Conservation (phyloP, 352 stramenopile genomes). For the Globisporangium okanoganense region DNA sequence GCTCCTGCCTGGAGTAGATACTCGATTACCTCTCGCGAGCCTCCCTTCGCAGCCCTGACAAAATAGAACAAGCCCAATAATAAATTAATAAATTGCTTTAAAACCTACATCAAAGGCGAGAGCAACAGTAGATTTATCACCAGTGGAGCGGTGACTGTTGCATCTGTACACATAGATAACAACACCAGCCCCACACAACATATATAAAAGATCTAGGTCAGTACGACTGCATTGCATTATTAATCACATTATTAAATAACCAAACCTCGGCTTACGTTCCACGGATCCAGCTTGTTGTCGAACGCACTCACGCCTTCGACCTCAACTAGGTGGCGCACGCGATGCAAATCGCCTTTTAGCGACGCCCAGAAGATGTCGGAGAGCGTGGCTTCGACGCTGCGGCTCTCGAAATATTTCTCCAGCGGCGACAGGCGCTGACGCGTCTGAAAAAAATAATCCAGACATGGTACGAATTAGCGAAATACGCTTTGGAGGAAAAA, state of each 20-base stretch:
- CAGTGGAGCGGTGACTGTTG: constrained; percentile 72
- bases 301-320: constrained; percentile 42
- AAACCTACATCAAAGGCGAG: neutral
- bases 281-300: constrained; percentile 57
- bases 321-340: constrained; percentile 56
- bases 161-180: too few relatives aligned
- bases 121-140: constrained; percentile 16
- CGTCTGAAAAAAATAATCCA: constrained; percentile 13
- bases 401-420: constrained; percentile 62
- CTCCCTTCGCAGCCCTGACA: constrained; percentile 66
- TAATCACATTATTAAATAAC: neutral
- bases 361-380: constrained; percentile 70
- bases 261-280: constrained; percentile 31
- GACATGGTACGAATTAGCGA: too few relatives aligned
- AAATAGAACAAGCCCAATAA: too few relatives aligned
- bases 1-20: constrained; percentile 52
- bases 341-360: constrained; percentile 54
- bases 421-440: constrained; percentile 47
- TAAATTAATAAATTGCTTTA: neutral
- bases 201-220: neutral
- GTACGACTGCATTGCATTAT: neutral
- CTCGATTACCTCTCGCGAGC: constrained; percentile 37
- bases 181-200: neutral
- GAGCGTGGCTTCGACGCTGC: constrained; percentile 44
- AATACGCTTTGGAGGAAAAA: too few relatives aligned